Conservation (phyloP, 2,329 filamentous ascomycete species). For the Curvularia spicifera region DNA sequence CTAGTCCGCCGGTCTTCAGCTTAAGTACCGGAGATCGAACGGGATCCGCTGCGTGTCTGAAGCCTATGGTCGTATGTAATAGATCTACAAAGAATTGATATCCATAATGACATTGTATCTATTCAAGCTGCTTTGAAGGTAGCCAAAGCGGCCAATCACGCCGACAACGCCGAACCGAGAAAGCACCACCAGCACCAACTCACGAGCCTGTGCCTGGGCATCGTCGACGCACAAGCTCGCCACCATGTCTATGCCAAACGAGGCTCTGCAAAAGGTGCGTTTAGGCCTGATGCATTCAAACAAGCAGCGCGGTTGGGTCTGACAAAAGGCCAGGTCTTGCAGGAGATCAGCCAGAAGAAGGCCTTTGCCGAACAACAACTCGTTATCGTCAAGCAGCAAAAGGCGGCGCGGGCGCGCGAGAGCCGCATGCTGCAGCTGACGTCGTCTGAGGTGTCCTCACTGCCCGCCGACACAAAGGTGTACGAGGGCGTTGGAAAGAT, state of each 20-base stretch:
- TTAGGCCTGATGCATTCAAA: background rate
- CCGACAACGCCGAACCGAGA: conserved; percentile 25
- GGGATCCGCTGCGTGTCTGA: too few species aligned
- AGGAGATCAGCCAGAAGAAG: conserved; percentile 92
- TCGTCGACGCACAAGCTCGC: conserved; percentile 10
- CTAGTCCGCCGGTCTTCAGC: too few species aligned
- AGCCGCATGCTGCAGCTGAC: conserved; percentile 88
- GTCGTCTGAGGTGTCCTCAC: conserved; percentile 76
- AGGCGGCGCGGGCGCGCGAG: conserved; percentile 84
- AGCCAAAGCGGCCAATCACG: conserved; percentile 24
- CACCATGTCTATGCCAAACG: conserved; percentile 90
- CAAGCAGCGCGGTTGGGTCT: background rate
- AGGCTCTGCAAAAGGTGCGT: conserved; percentile 86
- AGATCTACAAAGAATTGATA: too few species aligned
- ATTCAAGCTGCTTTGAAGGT: too few species aligned
- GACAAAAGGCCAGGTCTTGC: conserved; percentile 69
- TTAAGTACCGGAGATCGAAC: too few species aligned
- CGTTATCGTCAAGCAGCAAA: conserved; percentile 80
- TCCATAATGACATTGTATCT: too few species aligned
- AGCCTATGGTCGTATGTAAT: too few species aligned
- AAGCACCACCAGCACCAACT: conserved; percentile 19
- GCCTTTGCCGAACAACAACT: conserved; percentile 91
- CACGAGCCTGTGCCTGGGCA: conserved; percentile 6
- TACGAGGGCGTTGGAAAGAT: conserved; percentile 99
- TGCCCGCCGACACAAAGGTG: conserved; percentile 77